A percentile compares a stretch with the other conserved stretches of the same genome.
Evolutionary conservation across 371 early-diverging fungal genomes (phyloP).

Genomic region (Choanephora cucurbitarum): DNA sequence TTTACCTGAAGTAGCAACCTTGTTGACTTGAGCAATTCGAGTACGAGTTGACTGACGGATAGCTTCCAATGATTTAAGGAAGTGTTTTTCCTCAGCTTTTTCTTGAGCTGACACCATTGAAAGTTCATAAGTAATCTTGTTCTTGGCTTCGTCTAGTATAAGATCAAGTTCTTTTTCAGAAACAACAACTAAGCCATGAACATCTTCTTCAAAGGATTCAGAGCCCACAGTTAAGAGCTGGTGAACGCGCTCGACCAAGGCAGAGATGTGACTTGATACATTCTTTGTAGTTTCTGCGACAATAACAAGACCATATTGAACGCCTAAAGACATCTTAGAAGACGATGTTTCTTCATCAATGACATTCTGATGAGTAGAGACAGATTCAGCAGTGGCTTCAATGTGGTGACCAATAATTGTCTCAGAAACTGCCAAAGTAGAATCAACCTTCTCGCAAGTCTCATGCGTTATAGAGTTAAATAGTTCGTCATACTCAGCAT

Average conservation of each 20-base stretch:
- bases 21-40: slow-evolving; percentile 24
- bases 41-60: slow-evolving; percentile 19
- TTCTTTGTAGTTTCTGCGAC: slow-evolving; percentile 24
- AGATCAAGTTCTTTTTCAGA: slow-evolving; percentile 21
- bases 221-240: slow-evolving; percentile 13
- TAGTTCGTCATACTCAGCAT: slow-evolving; percentile 20
- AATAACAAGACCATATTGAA: slow-evolving; percentile 25
- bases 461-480: slow-evolving; percentile 17
- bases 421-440: slow-evolving; percentile 23
- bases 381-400: slow-evolving; percentile 27
- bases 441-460: slow-evolving; percentile 19
- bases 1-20: slow-evolving; percentile 12
- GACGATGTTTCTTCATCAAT: slow-evolving; percentile 1
- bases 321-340: slow-evolving; percentile 18
- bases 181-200: slow-evolving; percentile 5
- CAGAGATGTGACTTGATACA: slow-evolving; percentile 21
- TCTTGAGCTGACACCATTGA: slow-evolving; percentile 22
- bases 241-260: slow-evolving; percentile 21
- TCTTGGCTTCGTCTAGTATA: slow-evolving; percentile 27
- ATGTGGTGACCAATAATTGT: slow-evolving; percentile 28
- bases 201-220: slow-evolving; percentile 15
- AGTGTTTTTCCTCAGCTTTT: slow-evolving; percentile 26
- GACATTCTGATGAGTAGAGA: neutral
- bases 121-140: slow-evolving; percentile 24
- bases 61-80: slow-evolving; percentile 20